Conservation (phyloP, 495 filamentous ascomycete genomes). For the Neurospora sp. region DNA sequence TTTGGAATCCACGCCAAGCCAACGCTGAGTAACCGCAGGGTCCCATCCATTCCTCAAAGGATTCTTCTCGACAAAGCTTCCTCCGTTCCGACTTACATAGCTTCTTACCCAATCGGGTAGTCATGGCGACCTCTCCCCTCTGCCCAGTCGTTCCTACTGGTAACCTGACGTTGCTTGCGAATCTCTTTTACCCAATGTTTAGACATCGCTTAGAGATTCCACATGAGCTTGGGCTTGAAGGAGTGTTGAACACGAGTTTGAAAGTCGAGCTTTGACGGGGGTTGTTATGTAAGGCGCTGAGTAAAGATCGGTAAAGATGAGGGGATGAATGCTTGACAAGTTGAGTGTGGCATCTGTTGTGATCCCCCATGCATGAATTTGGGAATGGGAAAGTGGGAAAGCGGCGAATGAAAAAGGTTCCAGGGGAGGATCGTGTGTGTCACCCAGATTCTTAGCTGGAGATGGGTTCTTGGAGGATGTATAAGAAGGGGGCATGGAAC, state of each 20-base stretch:
- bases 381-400: too few species aligned
- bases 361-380: neutral
- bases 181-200: neutral
- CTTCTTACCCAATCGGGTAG: neutral
- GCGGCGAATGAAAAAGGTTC: neutral
- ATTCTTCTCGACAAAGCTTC: neutral
- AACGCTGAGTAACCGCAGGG: neutral
- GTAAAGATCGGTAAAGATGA: neutral
- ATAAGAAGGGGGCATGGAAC: neutral
- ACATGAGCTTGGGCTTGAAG: neutral
- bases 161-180: neutral
- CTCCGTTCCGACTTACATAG: neutral
- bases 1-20: neutral
- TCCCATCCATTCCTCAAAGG: neutral
- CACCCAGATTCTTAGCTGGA: neutral
- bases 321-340: neutral
- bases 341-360: neutral
- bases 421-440: neutral
- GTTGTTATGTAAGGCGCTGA: neutral
- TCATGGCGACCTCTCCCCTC: neutral
- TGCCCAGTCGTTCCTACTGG: neutral
- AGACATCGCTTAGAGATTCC: neutral
- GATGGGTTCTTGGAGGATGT: neutral
- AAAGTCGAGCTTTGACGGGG: neutral
- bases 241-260: neutral